Evolutionary conservation across 2,329 filamentous ascomycete species (phyloP).

Genomic region (Rhexocercosporidium sp.): DNA sequence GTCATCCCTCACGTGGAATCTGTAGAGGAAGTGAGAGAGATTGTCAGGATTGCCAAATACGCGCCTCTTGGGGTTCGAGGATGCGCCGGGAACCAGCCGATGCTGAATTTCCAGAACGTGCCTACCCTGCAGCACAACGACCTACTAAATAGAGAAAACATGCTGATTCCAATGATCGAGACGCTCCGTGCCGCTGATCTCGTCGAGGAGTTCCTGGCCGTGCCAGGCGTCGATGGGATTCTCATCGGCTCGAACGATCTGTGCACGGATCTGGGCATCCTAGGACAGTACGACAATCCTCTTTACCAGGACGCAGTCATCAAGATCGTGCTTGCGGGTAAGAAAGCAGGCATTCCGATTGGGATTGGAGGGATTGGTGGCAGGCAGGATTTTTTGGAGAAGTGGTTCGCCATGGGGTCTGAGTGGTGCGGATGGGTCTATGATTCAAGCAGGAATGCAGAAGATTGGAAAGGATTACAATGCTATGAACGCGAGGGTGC

Average conservation of each 20-base stretch:
- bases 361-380: neutral
- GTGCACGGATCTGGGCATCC: neutral
- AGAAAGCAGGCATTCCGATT: conserved; percentile 1
- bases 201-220: neutral
- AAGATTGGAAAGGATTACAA: too few relatives aligned
- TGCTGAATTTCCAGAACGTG: too few relatives aligned
- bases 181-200: neutral
- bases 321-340: neutral
- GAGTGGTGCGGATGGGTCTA: neutral
- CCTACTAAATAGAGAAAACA: neutral
- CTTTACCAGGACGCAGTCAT: neutral
- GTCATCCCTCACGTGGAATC: too few relatives aligned
- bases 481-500: neutral
- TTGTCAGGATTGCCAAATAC: too few relatives aligned
- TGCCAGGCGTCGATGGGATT: neutral
- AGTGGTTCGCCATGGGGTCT: neutral
- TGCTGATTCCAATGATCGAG: neutral
- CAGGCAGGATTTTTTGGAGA: neutral
- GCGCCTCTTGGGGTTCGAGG: too few relatives aligned
- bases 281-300: neutral
- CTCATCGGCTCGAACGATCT: neutral
- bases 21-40: too few relatives aligned
- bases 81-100: too few relatives aligned
- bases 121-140: too few relatives aligned
- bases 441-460: neutral